These are phyloP conservation scores for Diaporthe sp. DNA, from an alignment of 2,329 filamentous ascomycete species.

Conservation along the genomic window DNA sequence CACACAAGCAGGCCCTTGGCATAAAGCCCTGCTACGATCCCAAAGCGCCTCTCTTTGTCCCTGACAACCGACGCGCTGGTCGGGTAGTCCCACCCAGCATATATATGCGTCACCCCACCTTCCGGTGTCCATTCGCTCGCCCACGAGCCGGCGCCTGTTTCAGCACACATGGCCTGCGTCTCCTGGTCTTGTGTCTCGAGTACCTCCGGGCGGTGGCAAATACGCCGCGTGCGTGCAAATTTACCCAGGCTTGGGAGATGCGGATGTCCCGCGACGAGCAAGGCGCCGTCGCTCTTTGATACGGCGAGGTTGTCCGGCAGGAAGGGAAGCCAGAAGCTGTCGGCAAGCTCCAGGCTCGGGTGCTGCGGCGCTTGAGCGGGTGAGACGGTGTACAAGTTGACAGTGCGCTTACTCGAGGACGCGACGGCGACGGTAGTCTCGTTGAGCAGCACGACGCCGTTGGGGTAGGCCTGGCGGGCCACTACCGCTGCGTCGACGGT, in stretches of 20 bases:
- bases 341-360: neutral
- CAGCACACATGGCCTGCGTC: neutral
- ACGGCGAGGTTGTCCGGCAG: conserved; percentile 56
- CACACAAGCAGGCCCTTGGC: conserved; percentile 11
- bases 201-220: conserved; percentile 50
- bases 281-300: conserved; percentile 44
- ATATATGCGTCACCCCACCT: conserved; percentile 6
- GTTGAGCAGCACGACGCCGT: conserved; percentile 56
- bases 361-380: neutral
- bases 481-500: conserved; percentile 42
- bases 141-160: neutral
- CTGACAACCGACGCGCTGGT: conserved; percentile 10
- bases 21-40: conserved; percentile 16
- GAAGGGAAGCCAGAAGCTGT: conserved; percentile 48
- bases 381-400: conserved; percentile 49
- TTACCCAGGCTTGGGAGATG: conserved; percentile 49
- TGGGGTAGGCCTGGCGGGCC: conserved; percentile 53
- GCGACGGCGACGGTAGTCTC: conserved; percentile 53
- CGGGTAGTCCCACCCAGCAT: conserved; percentile 15
- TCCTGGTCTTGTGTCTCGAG: conserved; percentile 34
- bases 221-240: conserved; percentile 48
- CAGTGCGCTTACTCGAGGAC: conserved; percentile 46
- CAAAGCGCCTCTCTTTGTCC: neutral
- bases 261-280: conserved; percentile 56
- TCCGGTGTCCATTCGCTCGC: conserved; percentile 25